phyloP scores from a whole-genome alignment of 768 basidiomycete genomes.

The Podaxis sp. region DNA sequence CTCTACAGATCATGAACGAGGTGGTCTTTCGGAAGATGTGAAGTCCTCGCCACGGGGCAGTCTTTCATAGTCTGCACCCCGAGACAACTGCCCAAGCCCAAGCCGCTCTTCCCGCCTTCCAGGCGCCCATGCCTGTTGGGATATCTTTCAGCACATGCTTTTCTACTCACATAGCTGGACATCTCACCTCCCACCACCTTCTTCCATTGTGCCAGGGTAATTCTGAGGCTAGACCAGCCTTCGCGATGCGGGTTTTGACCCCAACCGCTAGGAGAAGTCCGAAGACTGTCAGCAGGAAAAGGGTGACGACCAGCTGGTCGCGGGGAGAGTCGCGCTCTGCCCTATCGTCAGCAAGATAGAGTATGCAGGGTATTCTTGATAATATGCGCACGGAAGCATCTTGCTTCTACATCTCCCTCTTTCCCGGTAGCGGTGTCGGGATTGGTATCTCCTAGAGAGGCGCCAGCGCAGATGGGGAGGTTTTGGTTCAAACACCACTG shows the following conservation, averaged over 20 bases:
- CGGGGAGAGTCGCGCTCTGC: slow-evolving; percentile 93
- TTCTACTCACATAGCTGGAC: neutral
- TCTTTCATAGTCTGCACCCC: slow-evolving; percentile 38
- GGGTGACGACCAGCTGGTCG: slow-evolving; percentile 89
- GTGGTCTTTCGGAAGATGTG: slow-evolving; percentile 4
- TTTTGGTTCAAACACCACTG: slow-evolving; percentile 96
- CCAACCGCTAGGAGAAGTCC: slow-evolving; percentile 84
- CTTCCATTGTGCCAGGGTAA: slow-evolving; percentile 61
- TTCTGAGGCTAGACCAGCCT: slow-evolving; percentile 68
- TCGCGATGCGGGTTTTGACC: slow-evolving; percentile 78
- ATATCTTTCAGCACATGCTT: slow-evolving; percentile 13
- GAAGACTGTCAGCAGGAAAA: slow-evolving; percentile 86
- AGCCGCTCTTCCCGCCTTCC: slow-evolving; percentile 50
- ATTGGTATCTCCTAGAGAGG: slow-evolving; percentile 81
- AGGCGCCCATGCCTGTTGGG: slow-evolving; percentile 53
- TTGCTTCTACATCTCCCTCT: slow-evolving; percentile 93
- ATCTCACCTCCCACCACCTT: slow-evolving; percentile 83
- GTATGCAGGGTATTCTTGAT: slow-evolving; percentile 6
- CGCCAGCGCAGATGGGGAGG: slow-evolving; percentile 78
- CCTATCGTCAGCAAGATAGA: slow-evolving; percentile 17
- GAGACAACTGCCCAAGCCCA: slow-evolving; percentile 44
- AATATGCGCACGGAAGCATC: slow-evolving; percentile 83
- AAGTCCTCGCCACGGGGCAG: slow-evolving; percentile 20
- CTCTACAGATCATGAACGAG: slow-evolving; percentile 3
- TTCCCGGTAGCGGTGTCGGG: slow-evolving; percentile 93